These are phyloP conservation scores for Hyphodiscus sp. DNA, from an alignment of 2,329 filamentous ascomycete species.

Conservation along the genomic window DNA sequence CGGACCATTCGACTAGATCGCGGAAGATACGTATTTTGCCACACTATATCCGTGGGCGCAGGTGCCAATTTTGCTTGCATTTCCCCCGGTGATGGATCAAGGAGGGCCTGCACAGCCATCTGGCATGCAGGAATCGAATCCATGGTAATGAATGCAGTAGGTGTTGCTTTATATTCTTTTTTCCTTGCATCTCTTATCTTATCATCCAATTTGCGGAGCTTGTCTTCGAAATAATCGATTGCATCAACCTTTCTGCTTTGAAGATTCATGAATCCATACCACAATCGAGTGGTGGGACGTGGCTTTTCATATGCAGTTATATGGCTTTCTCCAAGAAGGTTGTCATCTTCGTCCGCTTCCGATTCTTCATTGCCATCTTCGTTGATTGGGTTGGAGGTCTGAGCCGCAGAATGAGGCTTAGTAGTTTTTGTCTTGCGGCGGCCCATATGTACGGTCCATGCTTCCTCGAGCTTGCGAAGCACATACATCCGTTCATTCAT, in stretches of 20 bases:
- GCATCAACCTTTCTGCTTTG: constrained; percentile 73
- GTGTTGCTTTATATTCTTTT: constrained; percentile 69
- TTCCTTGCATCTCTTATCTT: constrained; percentile 63
- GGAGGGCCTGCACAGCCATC: constrained; percentile 91
- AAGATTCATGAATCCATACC: constrained; percentile 71
- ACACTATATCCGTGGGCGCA: constrained; percentile 86
- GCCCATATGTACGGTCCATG: constrained; percentile 73
- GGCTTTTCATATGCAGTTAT: constrained; percentile 38
- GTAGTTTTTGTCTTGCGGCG: constrained; percentile 42
- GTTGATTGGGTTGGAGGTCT: constrained; percentile 18
- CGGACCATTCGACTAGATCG: constrained; percentile 67
- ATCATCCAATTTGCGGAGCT: constrained; percentile 71
- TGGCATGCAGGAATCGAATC: constrained; percentile 88
- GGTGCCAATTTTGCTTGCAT: constrained; percentile 82
- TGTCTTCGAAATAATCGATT: constrained; percentile 90
- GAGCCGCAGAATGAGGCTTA: constrained; percentile 36
- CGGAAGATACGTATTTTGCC: constrained; percentile 85
- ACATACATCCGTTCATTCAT: constrained; percentile 60
- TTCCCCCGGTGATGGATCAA: constrained; percentile 83
- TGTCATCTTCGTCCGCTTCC: constrained; percentile 49
- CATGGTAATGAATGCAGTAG: constrained; percentile 95
- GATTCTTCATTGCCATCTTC: constrained; percentile 34
- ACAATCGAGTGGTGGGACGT: constrained; percentile 65
- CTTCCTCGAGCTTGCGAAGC: constrained; percentile 70
- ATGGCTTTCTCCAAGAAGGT: constrained; percentile 45